These are phyloP conservation scores for Microsporum audouinii DNA, from an alignment of 2,329 filamentous ascomycete genomes.

Conservation along the genomic window DNA sequence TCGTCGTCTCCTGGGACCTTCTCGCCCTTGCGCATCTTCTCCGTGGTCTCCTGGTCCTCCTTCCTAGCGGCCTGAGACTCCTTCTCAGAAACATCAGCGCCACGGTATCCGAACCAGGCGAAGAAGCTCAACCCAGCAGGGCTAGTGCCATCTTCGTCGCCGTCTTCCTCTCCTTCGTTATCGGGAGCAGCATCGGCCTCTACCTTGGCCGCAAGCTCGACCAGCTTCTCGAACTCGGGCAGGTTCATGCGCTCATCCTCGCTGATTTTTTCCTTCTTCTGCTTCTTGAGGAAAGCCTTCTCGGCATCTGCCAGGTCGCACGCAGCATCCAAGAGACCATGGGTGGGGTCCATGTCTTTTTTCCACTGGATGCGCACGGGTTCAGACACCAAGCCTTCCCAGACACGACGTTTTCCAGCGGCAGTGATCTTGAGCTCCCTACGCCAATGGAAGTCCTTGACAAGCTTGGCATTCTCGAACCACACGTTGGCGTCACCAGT, in stretches of 20 bases:
- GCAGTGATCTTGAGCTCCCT: constrained; percentile 39
- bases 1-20: constrained; percentile 38
- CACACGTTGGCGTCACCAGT: constrained; percentile 55
- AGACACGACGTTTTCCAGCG: constrained; percentile 43
- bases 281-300: constrained; percentile 36
- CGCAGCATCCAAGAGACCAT: constrained; percentile 64
- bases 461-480: constrained; percentile 64
- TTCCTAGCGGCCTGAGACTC: constrained; percentile 54
- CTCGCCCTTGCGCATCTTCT: constrained; percentile 40
- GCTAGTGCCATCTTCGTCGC: constrained; percentile 36
- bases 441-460: constrained; percentile 89
- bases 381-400: constrained; percentile 71
- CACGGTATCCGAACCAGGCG: constrained; percentile 73
- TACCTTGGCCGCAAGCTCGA: constrained; percentile 37
- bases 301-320: constrained; percentile 57
- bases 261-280: constrained; percentile 22
- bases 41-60: constrained; percentile 49
- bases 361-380: constrained; percentile 85
- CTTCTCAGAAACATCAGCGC: constrained; percentile 56
- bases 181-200: constrained; percentile 28
- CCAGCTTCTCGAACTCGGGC: constrained; percentile 43
- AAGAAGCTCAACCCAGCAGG: constrained; percentile 70
- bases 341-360: constrained; percentile 70
- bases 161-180: constrained; percentile 28
- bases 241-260: constrained; percentile 43